A percentile compares a stretch with the other conserved stretches of the same genome.
Conservation (phyloP, 768 basidiomycete genomes). For the Leccinum longicurvipes region DNA sequence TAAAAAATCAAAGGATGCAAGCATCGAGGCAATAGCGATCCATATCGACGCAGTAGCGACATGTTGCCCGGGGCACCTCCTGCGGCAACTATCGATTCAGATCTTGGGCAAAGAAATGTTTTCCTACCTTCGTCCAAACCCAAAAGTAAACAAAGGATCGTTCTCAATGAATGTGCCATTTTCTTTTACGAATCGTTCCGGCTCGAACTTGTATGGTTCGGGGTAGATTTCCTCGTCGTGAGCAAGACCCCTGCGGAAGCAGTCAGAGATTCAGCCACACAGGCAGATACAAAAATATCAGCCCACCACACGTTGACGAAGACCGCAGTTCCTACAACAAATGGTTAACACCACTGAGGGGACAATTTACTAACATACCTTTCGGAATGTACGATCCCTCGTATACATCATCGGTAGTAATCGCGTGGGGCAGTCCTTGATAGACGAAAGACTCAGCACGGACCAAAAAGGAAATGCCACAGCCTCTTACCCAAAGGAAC, state of each 20-base stretch:
- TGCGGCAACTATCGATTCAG: not conserved
- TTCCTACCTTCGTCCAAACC: slow-evolving; percentile 26
- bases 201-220: slow-evolving; percentile 39
- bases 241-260: slow-evolving; percentile 34
- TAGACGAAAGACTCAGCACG: not conserved
- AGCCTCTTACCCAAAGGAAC: slow-evolving; percentile 21
- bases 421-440: slow-evolving; percentile 23
- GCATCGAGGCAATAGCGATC: slow-evolving; percentile 23
- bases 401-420: slow-evolving; percentile 21
- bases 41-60: slow-evolving; percentile 25
- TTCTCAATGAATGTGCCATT: slow-evolving; percentile 14
- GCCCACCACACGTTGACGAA: slow-evolving; percentile 25
- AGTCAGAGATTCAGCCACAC: not conserved
- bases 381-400: slow-evolving; percentile 24
- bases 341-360: not conserved
- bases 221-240: slow-evolving; percentile 37
- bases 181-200: slow-evolving; percentile 35
- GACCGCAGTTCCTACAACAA: slow-evolving; percentile 16
- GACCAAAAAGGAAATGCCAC: not conserved
- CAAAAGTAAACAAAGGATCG: slow-evolving; percentile 15
- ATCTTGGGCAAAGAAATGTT: not conserved
- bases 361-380: slow-evolving; percentile 9
- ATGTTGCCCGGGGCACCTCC: slow-evolving; percentile 23
- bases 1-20: slow-evolving; percentile 21
- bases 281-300: not conserved